These are phyloP conservation scores for Blastosporella zonata DNA, from an alignment of 1,284 basidiomycete species.

Conservation along the genomic window DNA sequence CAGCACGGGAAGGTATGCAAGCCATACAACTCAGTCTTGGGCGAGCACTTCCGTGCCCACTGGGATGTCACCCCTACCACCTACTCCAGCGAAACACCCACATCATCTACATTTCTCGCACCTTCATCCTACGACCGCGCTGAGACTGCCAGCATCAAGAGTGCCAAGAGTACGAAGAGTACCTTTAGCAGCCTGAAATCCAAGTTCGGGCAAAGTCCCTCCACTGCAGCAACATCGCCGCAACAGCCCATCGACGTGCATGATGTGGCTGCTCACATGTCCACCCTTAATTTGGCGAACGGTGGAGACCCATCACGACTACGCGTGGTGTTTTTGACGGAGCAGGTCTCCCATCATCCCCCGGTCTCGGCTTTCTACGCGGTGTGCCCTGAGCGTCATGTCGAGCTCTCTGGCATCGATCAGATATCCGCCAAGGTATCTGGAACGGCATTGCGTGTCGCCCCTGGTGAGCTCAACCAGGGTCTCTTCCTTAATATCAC, in stretches of 20 bases:
- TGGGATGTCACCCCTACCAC: conserved; percentile 73
- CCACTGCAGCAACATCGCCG: conserved; percentile 57
- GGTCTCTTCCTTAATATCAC: conserved; percentile 83
- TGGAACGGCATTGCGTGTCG: conserved; percentile 80
- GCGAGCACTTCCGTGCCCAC: conserved; percentile 89
- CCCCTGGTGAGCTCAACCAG: conserved; percentile 82
- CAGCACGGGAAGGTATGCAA: conserved; percentile 91
- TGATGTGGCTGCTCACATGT: conserved; percentile 50
- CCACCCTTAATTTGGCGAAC: conserved; percentile 54
- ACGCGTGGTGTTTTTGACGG: conserved; percentile 55
- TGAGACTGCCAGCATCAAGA: conserved; percentile 57
- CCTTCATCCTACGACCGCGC: conserved; percentile 37
- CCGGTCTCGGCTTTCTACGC: conserved; percentile 90
- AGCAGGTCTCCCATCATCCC: conserved; percentile 94
- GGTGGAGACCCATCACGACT: conserved; percentile 32
- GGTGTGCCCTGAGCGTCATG: conserved; percentile 68
- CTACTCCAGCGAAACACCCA: conserved; percentile 47
- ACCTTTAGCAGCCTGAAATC: conserved; percentile 54
- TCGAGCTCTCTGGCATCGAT: conserved; percentile 80
- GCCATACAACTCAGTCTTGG: conserved; percentile 93
- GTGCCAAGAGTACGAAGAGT: conserved; percentile 56
- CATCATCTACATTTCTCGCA: conserved; percentile 45
- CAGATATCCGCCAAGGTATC: conserved; percentile 92
- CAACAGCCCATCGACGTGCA: conserved; percentile 30
- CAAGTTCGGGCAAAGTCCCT: conserved; percentile 45